These are phyloP conservation scores for Globisporangium iwayamae DNA, from an alignment of 352 stramenopile species.

Conservation along the genomic window DNA sequence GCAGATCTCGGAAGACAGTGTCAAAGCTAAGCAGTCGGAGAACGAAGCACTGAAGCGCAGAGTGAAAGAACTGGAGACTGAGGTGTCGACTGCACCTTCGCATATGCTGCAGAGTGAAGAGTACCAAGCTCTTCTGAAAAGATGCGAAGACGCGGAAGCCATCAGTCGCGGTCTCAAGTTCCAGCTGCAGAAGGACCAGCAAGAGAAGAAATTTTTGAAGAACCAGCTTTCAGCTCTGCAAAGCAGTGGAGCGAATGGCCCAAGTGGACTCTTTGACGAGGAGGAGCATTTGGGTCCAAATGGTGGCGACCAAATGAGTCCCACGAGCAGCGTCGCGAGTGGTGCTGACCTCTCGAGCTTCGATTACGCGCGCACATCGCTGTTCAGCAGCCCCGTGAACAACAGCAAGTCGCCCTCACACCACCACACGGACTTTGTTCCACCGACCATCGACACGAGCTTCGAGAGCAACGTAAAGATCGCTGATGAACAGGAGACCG, in stretches of 20 bases:
- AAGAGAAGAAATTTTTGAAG: constrained; percentile 76
- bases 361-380: constrained; percentile 34
- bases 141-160: constrained; percentile 60
- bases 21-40: constrained; percentile 25
- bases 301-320: constrained; percentile 20
- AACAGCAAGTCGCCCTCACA: constrained; percentile 7
- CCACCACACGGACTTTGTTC: neutral
- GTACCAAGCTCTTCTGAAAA: constrained; percentile 54
- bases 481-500: neutral
- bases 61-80: constrained; percentile 34
- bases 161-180: constrained; percentile 62
- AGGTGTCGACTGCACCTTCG: constrained; percentile 20
- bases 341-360: constrained; percentile 58
- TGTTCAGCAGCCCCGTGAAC: constrained; percentile 21
- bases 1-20: constrained; percentile 21
- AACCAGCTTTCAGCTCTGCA: constrained; percentile 53
- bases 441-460: constrained; percentile 8
- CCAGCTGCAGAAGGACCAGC: constrained; percentile 69
- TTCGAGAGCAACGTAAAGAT: neutral
- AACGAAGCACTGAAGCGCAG: constrained; percentile 25
- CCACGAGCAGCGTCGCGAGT: constrained; percentile 38
- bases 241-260: neutral
- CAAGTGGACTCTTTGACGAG: constrained; percentile 18
- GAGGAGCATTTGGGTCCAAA: constrained; percentile 9
- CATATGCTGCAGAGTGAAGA: constrained; percentile 44